Evolutionary conservation across 2,329 filamentous ascomycete genomes (phyloP), one percentile per base, ranked within the genome.

Genomic region (Didymella arachidicola): DNA sequence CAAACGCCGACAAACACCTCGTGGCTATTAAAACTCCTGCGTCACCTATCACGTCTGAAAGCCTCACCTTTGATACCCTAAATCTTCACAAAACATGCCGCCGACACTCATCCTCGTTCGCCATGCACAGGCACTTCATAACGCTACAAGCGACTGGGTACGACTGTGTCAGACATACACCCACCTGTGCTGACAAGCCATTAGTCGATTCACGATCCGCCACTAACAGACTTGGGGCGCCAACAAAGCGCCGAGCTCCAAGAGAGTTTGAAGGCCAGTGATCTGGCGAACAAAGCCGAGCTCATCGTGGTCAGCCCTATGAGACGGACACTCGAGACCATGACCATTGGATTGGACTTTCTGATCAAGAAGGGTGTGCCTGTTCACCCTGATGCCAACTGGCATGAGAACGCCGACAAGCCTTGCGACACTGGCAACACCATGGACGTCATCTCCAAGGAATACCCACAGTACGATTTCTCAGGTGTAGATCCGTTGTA

Each of bases 311-410:
- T 85, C 47, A 89, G 86, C 67, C 85, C 88, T 1, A 88, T 90
- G 85, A 79, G 81, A 16, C 81, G 88, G 29, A 89, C 87, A 1
- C 78, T 90, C 29, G 85, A 91, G 74, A 90, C 88, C 1, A 83
- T 87, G 1, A 77, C 83, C 41, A 78, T 84, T 8, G 82, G 83
- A 0, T 77, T 90, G 1, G 82, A 84, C 63, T 89, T 83, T 81
- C 77, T 90, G 44, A 78, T 86, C 47, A 80, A 75, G 46, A 73
- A 72, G 54, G 66, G 66, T 1, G 77, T 87, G 19, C 81, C 79
- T 44, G 79, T 89, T 25, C 75, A 83, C 46, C 83, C 84, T 1
- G 81, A 86, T 66, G 86, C 88, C 4, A 80, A 81, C 53, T 90
- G 88, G 88, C 88, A 90, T 79, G 79, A 82, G 66, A 81, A 79